These are phyloP conservation scores for Collybia mongolica DNA, from an alignment of 768 basidiomycete genomes.

Conservation along the genomic window DNA sequence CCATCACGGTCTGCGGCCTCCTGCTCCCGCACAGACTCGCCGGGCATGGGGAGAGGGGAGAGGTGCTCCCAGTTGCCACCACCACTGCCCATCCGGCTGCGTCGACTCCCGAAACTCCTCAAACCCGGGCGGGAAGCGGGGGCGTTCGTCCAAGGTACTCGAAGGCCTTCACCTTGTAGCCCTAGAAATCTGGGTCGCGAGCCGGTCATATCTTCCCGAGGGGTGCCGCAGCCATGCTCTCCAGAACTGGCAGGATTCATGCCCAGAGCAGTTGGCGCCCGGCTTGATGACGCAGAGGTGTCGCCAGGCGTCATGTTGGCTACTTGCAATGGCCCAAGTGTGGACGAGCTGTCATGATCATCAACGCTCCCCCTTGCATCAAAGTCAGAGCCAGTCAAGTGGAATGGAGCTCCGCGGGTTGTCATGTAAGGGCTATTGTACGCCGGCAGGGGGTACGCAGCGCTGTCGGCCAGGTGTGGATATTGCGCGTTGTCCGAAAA, in stretches of 20 bases:
- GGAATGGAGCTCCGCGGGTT: slow-evolving; percentile 24
- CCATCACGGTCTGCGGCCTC: slow-evolving; percentile 19
- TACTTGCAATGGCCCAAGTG: slow-evolving; percentile 46
- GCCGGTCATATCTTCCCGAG: slow-evolving; percentile 17
- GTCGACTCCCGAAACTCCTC: not conserved
- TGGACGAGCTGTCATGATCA: slow-evolving; percentile 28
- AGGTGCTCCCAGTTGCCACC: slow-evolving; percentile 10
- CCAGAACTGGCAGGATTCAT: slow-evolving; percentile 5
- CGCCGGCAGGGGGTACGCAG: slow-evolving; percentile 19
- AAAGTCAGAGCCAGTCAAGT: slow-evolving; percentile 20
- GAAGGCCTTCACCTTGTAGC: slow-evolving; percentile 26
- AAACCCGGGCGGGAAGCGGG: not conserved
- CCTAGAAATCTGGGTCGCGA: slow-evolving; percentile 30
- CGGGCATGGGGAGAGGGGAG: slow-evolving; percentile 27
- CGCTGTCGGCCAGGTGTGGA: slow-evolving; percentile 17
- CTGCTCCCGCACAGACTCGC: slow-evolving; percentile 9
- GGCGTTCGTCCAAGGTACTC: slow-evolving; percentile 26
- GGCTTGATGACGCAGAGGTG: slow-evolving; percentile 32
- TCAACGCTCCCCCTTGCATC: slow-evolving; percentile 16
- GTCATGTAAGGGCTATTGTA: slow-evolving; percentile 16
- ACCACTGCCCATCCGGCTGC: not conserved
- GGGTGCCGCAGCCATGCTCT: slow-evolving; percentile 19
- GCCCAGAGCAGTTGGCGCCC: slow-evolving; percentile 20
- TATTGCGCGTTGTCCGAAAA: slow-evolving; percentile 20
- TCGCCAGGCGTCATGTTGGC: slow-evolving; percentile 51